A percentile compares a stretch with the other conserved stretches of the same genome.
Conservation (phyloP, 1,284 basidiomycete genomes). For the Omphalotus olearius region DNA sequence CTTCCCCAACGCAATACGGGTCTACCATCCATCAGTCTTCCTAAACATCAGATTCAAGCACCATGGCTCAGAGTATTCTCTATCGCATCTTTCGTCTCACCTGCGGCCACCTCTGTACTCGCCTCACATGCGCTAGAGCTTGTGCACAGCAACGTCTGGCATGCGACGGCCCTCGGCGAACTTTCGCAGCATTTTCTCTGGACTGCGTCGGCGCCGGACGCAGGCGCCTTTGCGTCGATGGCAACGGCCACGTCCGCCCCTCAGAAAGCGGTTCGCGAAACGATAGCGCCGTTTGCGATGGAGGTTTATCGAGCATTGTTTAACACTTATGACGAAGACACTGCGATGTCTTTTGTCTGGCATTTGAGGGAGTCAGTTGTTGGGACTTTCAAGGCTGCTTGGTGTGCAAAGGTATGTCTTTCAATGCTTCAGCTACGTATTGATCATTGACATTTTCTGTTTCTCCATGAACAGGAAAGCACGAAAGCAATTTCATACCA, state of each 20-base stretch:
- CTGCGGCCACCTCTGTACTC: constrained; percentile 2
- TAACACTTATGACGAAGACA: constrained; percentile 16
- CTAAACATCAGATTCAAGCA: not conserved
- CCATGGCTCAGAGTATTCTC: constrained; percentile 9
- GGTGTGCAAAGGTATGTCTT: constrained; percentile 28
- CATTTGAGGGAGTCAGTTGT: constrained; percentile 26
- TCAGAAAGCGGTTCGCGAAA: constrained; percentile 14
- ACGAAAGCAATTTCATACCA: constrained; percentile 11
- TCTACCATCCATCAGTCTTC: not conserved
- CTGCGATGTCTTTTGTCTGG: constrained; percentile 24
- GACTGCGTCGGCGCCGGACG: constrained; percentile 16
- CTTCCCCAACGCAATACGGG: not conserved
- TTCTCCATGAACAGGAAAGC: constrained; percentile 8
- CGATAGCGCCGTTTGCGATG: constrained; percentile 25
- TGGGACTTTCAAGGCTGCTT: constrained; percentile 27
- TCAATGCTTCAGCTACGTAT: not conserved
- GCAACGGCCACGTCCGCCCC: not conserved
- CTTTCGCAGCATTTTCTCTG: constrained; percentile 24
- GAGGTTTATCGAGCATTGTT: constrained; percentile 23
- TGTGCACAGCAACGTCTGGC: constrained; percentile 17
- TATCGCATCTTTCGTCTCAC: not conserved
- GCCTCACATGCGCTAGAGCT: constrained; percentile 10
- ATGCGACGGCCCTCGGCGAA: constrained; percentile 18
- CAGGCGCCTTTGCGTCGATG: not conserved
- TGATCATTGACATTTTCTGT: constrained; percentile 9